Evolutionary conservation across 352 stramenopile species (phyloP).

Genomic region (Globisporangium solare): DNA sequence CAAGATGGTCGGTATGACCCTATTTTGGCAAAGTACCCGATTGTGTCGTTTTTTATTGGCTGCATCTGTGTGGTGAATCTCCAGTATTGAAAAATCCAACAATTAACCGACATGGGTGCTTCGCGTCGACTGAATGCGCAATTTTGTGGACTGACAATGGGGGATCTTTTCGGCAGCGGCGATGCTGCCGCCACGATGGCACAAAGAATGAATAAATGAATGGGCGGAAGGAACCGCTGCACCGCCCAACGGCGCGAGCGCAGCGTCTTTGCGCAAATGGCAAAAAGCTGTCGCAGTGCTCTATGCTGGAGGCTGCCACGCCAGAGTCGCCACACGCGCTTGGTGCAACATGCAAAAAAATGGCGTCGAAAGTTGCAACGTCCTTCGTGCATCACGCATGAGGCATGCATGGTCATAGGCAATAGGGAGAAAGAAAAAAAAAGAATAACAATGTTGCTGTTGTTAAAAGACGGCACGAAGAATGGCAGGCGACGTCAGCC

Average conservation of each 20-base stretch:
- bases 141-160: not conserved
- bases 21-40: too few relatives aligned
- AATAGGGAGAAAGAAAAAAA: not conserved
- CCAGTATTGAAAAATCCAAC: too few relatives aligned
- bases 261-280: not conserved
- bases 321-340: too few relatives aligned
- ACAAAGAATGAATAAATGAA: not conserved
- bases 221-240: not conserved
- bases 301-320: too few relatives aligned
- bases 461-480: slow-evolving; percentile 11
- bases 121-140: not conserved
- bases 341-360: not conserved
- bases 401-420: too few relatives aligned
- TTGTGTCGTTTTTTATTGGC: not conserved
- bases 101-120: slow-evolving; percentile 3
- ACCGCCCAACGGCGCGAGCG: too few relatives aligned
- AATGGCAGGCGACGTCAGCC: not conserved
- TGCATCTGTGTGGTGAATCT: too few relatives aligned
- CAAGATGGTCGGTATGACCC: too few relatives aligned
- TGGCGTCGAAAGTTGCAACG: not conserved
- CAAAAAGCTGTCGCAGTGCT: not conserved
- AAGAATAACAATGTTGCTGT: slow-evolving; percentile 10
- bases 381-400: too few relatives aligned
- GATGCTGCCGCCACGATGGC: not conserved
- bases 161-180: not conserved